Base-by-base conservation (phyloP, 495 filamentous ascomycete genomes). In the Aspergillus avenaceus region DNA sequence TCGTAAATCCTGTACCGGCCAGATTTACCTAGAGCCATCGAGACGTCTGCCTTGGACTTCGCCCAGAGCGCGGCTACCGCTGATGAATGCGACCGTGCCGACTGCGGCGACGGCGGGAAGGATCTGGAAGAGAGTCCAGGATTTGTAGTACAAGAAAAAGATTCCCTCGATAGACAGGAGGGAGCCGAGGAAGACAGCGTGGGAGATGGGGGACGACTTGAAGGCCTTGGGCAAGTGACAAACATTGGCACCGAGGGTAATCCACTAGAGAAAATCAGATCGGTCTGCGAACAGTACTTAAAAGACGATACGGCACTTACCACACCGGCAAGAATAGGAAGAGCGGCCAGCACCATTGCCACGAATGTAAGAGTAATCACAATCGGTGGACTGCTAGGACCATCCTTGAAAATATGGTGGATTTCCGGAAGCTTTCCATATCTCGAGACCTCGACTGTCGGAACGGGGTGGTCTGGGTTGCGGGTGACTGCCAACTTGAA, bases 81-180 rank as follows among this genome's bases (percentile, higher is more conserved):
- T 95, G 34, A 97, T 67, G 61, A 95, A 90, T 19, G 87, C 80
- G 46, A 90, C 81, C 37, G 76, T 66, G 18, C 84, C 85, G 43
- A 87, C 80, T 34, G 79, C 71, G 27, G 76, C 80, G 54, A 82
- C 82, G 44, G 83, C 84, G 8, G 91, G 91, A 31, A 98, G 78
- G 23, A 80, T 80, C 73, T 95, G 86, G 79, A 97, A 98, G 38
- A 98, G 73, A 57, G 84, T 96, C 93, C 92, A 97, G 56, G 72
- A 85, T 25, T 79, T 87, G 65, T 97, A 98, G 77, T 98, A 98
- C 65, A 96, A 67, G 77, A 91, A 91, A 73, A 97, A 97, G 55
- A 96, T 81, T 7, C 81, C 87, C 68, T 98, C 93, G 74, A 98
- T 84, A 11, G 83, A 81, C 22, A 96, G 28, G 51, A 98, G 81